phyloP scores from a whole-genome alignment of 1,284 basidiomycete genomes.

The Ustilago bromivora region DNA sequence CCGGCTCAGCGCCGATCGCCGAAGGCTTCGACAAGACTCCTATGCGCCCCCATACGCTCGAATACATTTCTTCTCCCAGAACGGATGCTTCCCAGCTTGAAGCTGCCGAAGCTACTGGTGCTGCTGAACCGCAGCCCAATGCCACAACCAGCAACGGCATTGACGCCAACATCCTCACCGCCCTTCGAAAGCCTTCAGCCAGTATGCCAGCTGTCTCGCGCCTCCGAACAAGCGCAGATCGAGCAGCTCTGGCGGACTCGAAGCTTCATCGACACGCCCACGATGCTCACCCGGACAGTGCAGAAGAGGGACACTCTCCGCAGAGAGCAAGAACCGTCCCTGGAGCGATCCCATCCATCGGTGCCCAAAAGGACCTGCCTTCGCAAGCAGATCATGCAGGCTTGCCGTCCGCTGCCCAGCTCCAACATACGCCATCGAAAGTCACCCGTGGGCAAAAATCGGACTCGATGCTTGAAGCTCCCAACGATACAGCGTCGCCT shows the following conservation, averaged over 20 bases:
- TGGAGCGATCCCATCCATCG: slow-evolving; percentile 29
- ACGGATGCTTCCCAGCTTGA: background rate
- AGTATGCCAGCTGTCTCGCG: slow-evolving; percentile 46
- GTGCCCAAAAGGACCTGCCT: slow-evolving; percentile 13
- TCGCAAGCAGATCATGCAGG: slow-evolving; percentile 14
- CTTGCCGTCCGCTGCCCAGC: slow-evolving; percentile 13
- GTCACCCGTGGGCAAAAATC: slow-evolving; percentile 17
- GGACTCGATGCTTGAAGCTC: slow-evolving; percentile 18
- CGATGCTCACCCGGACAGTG: slow-evolving; percentile 5
- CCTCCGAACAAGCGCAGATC: slow-evolving; percentile 7
- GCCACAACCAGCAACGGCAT: slow-evolving; percentile 12
- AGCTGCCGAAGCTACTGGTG: background rate
- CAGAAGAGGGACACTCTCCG: slow-evolving; percentile 23
- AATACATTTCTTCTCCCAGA: slow-evolving; percentile 15
- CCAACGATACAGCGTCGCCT: background rate
- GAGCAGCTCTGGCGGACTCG: background rate
- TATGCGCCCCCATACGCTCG: slow-evolving; percentile 18
- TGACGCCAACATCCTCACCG: slow-evolving; percentile 31
- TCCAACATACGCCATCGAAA: slow-evolving; percentile 1
- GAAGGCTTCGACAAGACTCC: slow-evolving; percentile 4
- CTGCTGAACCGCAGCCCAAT: background rate
- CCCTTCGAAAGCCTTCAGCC: slow-evolving; percentile 32
- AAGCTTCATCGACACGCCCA: background rate
- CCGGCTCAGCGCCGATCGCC: slow-evolving; percentile 1
- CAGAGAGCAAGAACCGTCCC: slow-evolving; percentile 37